phyloP scores from a whole-genome alignment of 2,329 filamentous ascomycete species.

The Nigrospora sphaerica region DNA sequence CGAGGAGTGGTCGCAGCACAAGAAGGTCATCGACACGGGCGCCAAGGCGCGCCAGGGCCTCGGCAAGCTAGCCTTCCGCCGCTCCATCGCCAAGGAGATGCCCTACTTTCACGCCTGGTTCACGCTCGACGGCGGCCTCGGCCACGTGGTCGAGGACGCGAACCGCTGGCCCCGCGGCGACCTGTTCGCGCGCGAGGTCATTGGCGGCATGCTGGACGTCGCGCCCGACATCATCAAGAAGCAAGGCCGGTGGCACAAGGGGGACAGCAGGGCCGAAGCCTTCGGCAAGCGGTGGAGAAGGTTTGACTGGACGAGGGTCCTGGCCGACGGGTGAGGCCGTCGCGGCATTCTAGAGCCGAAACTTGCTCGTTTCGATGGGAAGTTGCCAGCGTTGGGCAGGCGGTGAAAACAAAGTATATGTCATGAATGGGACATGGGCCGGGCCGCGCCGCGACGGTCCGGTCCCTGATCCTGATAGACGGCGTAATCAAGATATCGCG shows the following conservation, averaged over 20 bases:
- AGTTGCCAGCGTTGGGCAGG: too few species aligned
- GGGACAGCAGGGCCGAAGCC: slow-evolving; percentile 61
- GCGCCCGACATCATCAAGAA: slow-evolving; percentile 79
- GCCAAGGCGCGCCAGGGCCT: slow-evolving; percentile 57
- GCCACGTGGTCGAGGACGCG: slow-evolving; percentile 84
- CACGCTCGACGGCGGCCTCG: slow-evolving; percentile 80
- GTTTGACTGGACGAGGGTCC: slow-evolving; percentile 76
- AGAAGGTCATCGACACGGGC: slow-evolving; percentile 85
- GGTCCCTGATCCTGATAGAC: too few species aligned
- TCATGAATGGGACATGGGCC: too few species aligned
- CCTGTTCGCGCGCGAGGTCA: slow-evolving; percentile 82
- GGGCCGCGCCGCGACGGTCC: too few species aligned
- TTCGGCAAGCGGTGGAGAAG: slow-evolving; percentile 85
- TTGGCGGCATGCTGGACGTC: slow-evolving; percentile 86
- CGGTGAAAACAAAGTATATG: too few species aligned
- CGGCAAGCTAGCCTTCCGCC: slow-evolving; percentile 75
- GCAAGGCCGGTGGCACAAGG: slow-evolving; percentile 77
- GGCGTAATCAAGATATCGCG: too few species aligned
- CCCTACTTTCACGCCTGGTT: slow-evolving; percentile 99
- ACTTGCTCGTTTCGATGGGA: too few species aligned
- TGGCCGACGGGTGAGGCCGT: slow-evolving; percentile 29
- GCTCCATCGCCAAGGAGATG: slow-evolving; percentile 85
- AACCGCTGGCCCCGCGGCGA: slow-evolving; percentile 84
- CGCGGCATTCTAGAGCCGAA: too few species aligned
- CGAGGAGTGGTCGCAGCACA: slow-evolving; percentile 93